A percentile compares a stretch with the other conserved stretches of the same genome.
phyloP scores from a whole-genome alignment of 352 stramenopile species.

The Phytopythium kandeliae region DNA sequence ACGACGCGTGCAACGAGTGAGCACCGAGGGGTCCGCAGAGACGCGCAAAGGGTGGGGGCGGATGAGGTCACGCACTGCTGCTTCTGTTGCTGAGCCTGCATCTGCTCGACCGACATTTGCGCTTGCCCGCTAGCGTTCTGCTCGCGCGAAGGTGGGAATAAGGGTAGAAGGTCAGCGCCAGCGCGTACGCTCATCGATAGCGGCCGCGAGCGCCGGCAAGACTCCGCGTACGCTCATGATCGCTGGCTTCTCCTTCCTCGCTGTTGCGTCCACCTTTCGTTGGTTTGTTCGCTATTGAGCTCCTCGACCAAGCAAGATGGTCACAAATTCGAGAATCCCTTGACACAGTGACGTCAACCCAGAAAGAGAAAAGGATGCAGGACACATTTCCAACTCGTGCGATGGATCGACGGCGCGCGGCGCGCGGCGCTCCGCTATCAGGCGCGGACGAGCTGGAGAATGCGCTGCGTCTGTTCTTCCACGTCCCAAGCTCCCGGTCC shows the following conservation, averaged over 20 bases:
- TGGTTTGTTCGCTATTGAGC: not conserved
- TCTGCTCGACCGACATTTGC: constrained; percentile 76
- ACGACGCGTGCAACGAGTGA: not conserved
- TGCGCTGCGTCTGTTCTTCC: constrained; percentile 4
- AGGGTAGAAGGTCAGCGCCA: not conserved
- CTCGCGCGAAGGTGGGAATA: not conserved
- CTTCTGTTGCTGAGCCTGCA: constrained; percentile 83
- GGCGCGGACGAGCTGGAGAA: constrained; percentile 2
- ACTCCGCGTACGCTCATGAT: constrained; percentile 5
- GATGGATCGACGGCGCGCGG: not conserved
- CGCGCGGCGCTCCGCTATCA: not conserved
- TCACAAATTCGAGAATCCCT: not conserved
- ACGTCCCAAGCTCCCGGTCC: not conserved
- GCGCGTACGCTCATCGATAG: too few species aligned
- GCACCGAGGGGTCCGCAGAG: not conserved
- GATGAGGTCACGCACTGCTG: constrained; percentile 39
- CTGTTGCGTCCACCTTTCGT: not conserved
- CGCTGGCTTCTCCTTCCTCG: not conserved
- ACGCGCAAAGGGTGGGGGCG: not conserved
- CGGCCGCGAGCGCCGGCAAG: not conserved
- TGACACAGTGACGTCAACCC: not conserved
- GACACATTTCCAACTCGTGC: not conserved
- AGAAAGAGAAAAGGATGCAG: not conserved
- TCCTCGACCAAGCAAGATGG: not conserved
- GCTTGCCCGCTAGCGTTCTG: constrained; percentile 6